These are phyloP conservation scores for Quercus phellos DNA, from an alignment of 331 rosid species.

Conservation along the genomic window DNA sequence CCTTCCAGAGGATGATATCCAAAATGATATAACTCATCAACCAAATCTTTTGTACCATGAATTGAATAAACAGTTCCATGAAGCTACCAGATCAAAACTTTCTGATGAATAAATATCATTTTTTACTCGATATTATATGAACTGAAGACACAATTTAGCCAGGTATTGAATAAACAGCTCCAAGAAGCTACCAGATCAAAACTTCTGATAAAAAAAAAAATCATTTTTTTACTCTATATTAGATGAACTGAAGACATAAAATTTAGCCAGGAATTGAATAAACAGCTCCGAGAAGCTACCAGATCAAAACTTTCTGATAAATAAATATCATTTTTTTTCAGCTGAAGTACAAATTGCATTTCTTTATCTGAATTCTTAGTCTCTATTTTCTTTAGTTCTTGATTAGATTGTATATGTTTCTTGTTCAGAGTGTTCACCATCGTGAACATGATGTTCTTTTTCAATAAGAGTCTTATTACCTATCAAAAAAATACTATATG, in stretches of 20 bases:
- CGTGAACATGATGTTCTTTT: too few species aligned
- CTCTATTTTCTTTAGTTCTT: too few species aligned
- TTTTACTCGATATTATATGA: neutral
- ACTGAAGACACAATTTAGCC: too few species aligned
- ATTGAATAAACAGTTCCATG: neutral
- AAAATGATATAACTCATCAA: neutral
- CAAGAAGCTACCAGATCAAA: neutral
- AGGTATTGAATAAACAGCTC: neutral
- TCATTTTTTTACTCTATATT: neutral
- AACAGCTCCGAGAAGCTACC: neutral
- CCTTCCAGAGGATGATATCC: neutral
- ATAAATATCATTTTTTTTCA: neutral
- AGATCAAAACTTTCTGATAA: neutral
- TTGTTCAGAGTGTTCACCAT: too few species aligned
- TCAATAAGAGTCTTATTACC: too few species aligned
- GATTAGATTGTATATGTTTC: too few species aligned
- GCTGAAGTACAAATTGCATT: too few species aligned
- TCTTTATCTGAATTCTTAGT: too few species aligned
- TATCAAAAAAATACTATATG: neutral
- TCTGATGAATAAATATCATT: neutral
- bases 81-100: neutral
- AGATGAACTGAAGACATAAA: neutral
- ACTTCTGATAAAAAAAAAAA: neutral
- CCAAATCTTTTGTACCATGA: neutral
- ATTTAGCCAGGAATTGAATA: neutral